Evolutionary conservation across 164 flowering plant species (phyloP).

Genomic region (Pachysandra terminalis): DNA sequence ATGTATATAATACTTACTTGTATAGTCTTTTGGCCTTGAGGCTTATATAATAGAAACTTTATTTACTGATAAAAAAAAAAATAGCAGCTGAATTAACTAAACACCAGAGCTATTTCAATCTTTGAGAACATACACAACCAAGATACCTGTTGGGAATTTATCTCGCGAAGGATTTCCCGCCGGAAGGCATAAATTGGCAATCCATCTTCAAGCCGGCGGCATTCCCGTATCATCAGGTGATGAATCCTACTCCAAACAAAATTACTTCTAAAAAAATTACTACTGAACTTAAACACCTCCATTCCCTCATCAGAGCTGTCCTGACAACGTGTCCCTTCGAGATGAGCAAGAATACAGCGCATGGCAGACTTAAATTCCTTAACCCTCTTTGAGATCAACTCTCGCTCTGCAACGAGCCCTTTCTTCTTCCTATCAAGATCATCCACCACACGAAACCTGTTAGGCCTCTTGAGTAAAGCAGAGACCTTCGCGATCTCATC

Average conservation of each 20-base stretch:
- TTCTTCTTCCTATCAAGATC: constrained; percentile 26
- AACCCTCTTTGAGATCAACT: constrained; percentile 42
- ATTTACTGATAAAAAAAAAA: too few relatives aligned
- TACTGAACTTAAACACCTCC: constrained; percentile 28
- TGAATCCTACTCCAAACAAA: constrained; percentile 50
- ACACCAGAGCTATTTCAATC: not conserved
- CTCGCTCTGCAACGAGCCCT: constrained; percentile 32
- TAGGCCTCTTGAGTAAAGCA: constrained; percentile 1
- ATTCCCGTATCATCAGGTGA: constrained; percentile 51
- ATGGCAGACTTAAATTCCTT: constrained; percentile 60
- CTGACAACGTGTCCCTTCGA: constrained; percentile 26
- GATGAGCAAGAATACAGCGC: constrained; percentile 34
- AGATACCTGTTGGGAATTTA: constrained; percentile 55
- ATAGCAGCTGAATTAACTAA: too few relatives aligned
- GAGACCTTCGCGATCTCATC: constrained; percentile 31
- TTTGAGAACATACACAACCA: not conserved
- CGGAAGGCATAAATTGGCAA: constrained; percentile 63
- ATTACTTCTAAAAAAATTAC: constrained; percentile 23
- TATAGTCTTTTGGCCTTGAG: too few relatives aligned
- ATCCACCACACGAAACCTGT: not conserved
- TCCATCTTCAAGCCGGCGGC: constrained; percentile 61
- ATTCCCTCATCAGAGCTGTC: constrained; percentile 8
- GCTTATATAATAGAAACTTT: too few relatives aligned
- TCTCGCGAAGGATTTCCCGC: constrained; percentile 37
- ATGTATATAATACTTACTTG: too few relatives aligned